Base-by-base conservation (phyloP, 768 basidiomycete species). In the Leccinellum albellum region DNA sequence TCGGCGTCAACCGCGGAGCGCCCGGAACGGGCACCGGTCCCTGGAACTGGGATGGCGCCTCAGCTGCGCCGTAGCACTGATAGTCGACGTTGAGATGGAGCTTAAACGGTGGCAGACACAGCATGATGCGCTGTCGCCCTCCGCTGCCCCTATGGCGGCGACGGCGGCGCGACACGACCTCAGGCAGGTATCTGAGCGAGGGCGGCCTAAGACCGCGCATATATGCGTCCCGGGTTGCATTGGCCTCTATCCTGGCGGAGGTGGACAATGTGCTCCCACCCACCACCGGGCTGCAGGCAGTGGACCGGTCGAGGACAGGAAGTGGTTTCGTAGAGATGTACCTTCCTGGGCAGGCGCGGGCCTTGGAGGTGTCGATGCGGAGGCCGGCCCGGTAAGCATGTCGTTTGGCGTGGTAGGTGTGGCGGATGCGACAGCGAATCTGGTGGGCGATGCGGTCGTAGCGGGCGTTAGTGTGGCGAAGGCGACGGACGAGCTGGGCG, bases 381-480 rank as follows among this genome's bases (percentile, higher is more conserved):
- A 85, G 78, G 17, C 76, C 73, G 26, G 78, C 75, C n/a, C 61
- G 57, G 17, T 56, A 61, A 9, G 84, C 84, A 33, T 73, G 78
- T 4, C 66, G 74, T 45, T 77, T 78, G 1, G 84, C 83, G 65
- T 79, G 80, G 59, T 74, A 60, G 0, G 80, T 79, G 14, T 72
- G 76, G 5, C 56, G 67, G 14, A 73, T 62, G 15, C 72, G 63
- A 32, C 66, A 59, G 53, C 82, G 81, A 29, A 74, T 64, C 46
- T 69, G 64, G 48, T 58, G 65, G 0, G 82, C 81, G 55, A 80
- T 65, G 37, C 64, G 63, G 49, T 65, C 54, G 66, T 79, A 78
- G 55, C 72, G 76, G 1, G 61, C 65, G 67, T 82, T 83, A 32
- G 83, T 75, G 40, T 66, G 64, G 28, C 74, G 76, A 35, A 83